phyloP scores from a whole-genome alignment of 305 asterid species.

The Fraxinus sp. region DNA sequence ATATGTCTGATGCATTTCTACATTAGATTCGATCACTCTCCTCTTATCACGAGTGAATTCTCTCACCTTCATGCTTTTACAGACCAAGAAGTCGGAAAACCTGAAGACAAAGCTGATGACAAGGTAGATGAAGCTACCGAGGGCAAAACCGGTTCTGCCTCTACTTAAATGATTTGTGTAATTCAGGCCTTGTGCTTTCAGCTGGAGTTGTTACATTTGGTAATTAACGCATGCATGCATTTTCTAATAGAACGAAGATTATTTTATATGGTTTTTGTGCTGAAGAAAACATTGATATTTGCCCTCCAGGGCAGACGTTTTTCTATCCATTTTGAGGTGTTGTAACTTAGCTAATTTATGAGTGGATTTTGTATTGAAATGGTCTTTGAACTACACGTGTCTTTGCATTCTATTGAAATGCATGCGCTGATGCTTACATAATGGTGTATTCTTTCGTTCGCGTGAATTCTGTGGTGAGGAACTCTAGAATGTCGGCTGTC shows the following conservation, averaged over 20 bases:
- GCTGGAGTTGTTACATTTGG: not conserved
- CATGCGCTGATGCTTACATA: not conserved
- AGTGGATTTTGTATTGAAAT: not conserved
- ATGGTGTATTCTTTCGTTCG: not conserved
- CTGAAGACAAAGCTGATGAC: slow-evolving; percentile 37
- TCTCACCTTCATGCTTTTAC: slow-evolving; percentile 17
- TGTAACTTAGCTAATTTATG: not conserved
- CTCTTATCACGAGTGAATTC: not conserved
- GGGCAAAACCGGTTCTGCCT: slow-evolving; percentile 30
- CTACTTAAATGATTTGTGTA: slow-evolving; percentile 28
- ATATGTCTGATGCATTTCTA: not conserved
- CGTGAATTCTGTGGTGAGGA: not conserved
- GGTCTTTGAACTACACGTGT: not conserved
- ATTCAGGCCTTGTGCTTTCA: not conserved
- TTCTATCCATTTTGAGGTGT: not conserved
- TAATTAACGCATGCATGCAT: not conserved
- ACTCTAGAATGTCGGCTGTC: no score
- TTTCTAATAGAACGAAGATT: not conserved
- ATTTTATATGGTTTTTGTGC: not conserved
- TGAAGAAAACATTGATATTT: not conserved
- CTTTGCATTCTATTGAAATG: not conserved
- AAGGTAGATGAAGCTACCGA: slow-evolving; percentile 40
- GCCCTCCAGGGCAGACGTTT: not conserved
- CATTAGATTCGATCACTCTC: not conserved
- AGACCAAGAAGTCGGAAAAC: slow-evolving; percentile 45